Evolutionary conservation across 768 basidiomycete species (phyloP), one percentile per base, ranked within the genome.

Genomic region (Hirschioporus abietinus): DNA sequence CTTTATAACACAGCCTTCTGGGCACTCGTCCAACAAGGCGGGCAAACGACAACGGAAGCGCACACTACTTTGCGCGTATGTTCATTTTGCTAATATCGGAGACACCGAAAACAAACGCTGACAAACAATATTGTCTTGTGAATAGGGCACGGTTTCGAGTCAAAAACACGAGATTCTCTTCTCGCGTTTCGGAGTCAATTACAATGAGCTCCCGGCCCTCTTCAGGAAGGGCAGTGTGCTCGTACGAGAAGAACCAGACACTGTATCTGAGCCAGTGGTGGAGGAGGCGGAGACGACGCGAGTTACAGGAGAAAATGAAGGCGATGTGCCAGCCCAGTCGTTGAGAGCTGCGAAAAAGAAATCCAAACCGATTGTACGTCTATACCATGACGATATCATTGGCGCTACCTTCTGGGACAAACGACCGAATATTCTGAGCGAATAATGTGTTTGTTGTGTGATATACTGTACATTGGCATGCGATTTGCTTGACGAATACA

Each of bases 1-100:
- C 79, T 99, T 25, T 96, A 99, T 79, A 99, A 99, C 73, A 98
- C 97, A 0, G 81, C 80, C 0, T 99, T 99, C 73, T 99, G 96
- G 97, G 92, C 95, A 0, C 84, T 99, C 35, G 87, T 99, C 0
- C 89, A 89, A 59, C 83, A 92, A 71, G 91, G 89, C n/a, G 90
- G 89, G 0, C 80, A 91, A 74, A 88, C 87, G 1, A 88, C 89
- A 1, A 82, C 87, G 1, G 85, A 96, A 67, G 96, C 96, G 0
- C 93, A 98, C 74, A 85, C 86, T 30, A 86, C 86, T 0, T 82
- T 99, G 7, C 84, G 84, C 71, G 95, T 95, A 66, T 59, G 82
- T 68, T 20, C 20, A 10, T 8, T 30, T 58, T 57, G 18, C 66
- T 57, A n/a, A 20, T n/a, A 57, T 35, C 25, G 27, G 66, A 26